Evolutionary conservation across 2,329 filamentous ascomycete species (phyloP), one percentile per base, ranked within the genome.

Genomic region (Hypoxylon sp.): DNA sequence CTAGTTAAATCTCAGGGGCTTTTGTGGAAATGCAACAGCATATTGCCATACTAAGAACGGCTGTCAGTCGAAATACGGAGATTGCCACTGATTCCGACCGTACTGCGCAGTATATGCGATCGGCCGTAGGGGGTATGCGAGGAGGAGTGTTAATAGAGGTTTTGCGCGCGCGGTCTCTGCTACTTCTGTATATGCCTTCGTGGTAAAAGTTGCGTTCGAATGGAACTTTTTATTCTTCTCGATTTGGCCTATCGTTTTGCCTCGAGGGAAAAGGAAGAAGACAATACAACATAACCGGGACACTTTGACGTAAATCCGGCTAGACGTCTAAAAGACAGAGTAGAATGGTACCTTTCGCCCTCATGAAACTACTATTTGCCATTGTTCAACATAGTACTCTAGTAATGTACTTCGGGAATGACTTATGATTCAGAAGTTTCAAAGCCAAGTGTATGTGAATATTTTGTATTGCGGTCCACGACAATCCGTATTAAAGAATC

Each of bases 21-120:
- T 75, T 51, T 79, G 76, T 46, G 77, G 77, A 17, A 77, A 74
- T 50, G 74, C 76, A 4, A 72, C 67, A 1, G 74, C 71, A 9
- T 76, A 79, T 58, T 79, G 77, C 53, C 54, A 63, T 35, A 65
- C 61, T 2, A 63, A 67, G 3, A 73, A 65, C 22, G 77, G 77
- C 24, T 78, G 77, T 58, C 77, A 78, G 60, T 31, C 72, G 31
- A 60, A 55, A 1, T 79, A 73, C 51, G 77, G 77, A n/a, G 68
- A 65, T 6, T 79, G 76, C 63, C 22, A 59, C 54, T 70, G 14
- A 63, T n/a, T 19, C 11, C 10, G 14, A 22, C 2, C 0, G 11
- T 29, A 37, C 8, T 14, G 39, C 8, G n/a, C 39, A 44, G 39
- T 5, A 19, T 22, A 44, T 11, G 39, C 39, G 39, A 10, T 44